Evolutionary conservation across 192 early-diverging fungal genomes (phyloP).

Genomic region (Coemansia javaensis): DNA sequence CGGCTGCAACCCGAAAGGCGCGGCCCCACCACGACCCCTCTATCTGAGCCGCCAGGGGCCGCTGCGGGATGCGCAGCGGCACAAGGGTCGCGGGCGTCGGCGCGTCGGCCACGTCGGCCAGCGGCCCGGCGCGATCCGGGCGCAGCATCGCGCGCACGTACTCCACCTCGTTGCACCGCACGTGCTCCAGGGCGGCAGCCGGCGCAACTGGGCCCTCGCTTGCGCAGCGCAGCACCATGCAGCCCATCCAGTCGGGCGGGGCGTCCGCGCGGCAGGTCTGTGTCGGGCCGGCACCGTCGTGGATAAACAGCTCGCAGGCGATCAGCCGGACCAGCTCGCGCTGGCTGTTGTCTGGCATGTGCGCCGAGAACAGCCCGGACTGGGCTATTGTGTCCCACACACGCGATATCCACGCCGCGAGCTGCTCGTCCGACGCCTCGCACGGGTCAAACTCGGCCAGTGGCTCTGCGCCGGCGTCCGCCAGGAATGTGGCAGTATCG

Average conservation of each 20-base stretch:
- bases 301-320: slow-evolving; percentile 19
- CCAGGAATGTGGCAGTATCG: slow-evolving; percentile 3
- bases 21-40: slow-evolving; percentile 19
- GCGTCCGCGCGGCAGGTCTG: too few relatives aligned
- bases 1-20: slow-evolving; percentile 9
- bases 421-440: slow-evolving; percentile 24
- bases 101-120: not conserved
- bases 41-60: slow-evolving; percentile 10
- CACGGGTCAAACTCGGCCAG: slow-evolving; percentile 27
- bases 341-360: slow-evolving; percentile 17
- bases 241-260: not conserved
- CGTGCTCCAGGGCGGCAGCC: slow-evolving; percentile 5
- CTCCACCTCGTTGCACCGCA: slow-evolving; percentile 32
- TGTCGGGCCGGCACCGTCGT: not conserved
- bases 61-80: slow-evolving; percentile 19
- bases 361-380: not conserved
- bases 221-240: slow-evolving; percentile 1
- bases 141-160: slow-evolving; percentile 10
- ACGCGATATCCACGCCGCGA: slow-evolving; percentile 22
- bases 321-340: slow-evolving; percentile 27
- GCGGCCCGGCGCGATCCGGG: not conserved
- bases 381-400: slow-evolving; percentile 26
- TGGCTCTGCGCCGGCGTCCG: not conserved
- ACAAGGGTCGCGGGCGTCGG: slow-evolving; percentile 23
- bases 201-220: slow-evolving; percentile 9